Evolutionary conservation across 2,329 filamentous ascomycete species (phyloP).

Genomic region (Fusarium euwallaceae): DNA sequence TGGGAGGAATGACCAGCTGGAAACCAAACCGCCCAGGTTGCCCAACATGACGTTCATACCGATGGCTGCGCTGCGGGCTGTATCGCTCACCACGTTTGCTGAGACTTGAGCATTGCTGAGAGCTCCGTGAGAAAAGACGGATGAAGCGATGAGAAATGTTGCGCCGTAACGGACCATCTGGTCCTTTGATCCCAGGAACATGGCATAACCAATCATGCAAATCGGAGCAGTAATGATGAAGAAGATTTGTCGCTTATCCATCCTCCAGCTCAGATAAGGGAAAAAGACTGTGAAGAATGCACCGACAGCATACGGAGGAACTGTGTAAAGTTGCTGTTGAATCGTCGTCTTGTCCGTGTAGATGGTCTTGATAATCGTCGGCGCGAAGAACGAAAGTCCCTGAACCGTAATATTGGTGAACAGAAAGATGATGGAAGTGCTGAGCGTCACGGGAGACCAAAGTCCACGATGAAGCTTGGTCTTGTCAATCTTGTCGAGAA

Average conservation of each 20-base stretch:
- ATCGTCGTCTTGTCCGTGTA: conserved; percentile 70
- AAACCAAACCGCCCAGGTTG: conserved; percentile 75
- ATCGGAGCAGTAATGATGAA: conserved; percentile 71
- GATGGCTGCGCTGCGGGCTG: conserved; percentile 75
- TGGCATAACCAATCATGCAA: conserved; percentile 77
- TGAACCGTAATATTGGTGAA: conserved; percentile 80
- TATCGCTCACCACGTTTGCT: conserved; percentile 79
- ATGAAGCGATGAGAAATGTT: conserved; percentile 76
- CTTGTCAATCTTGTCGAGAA: conserved; percentile 70
- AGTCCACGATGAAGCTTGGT: conserved; percentile 72
- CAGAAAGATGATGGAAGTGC: conserved; percentile 70
- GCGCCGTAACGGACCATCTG: conserved; percentile 73
- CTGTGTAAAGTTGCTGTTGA: conserved; percentile 76
- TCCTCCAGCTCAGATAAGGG: conserved; percentile 71
- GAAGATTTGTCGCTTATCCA: conserved; percentile 71
- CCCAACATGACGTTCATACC: conserved; percentile 78
- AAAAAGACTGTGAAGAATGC: conserved; percentile 75
- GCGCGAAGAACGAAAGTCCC: conserved; percentile 78
- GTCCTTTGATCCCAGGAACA: conserved; percentile 72
- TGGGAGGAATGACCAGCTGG: conserved; percentile 74
- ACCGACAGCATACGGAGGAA: conserved; percentile 78
- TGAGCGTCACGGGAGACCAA: conserved; percentile 67
- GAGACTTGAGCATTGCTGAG: conserved; percentile 62
- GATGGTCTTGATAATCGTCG: conserved; percentile 78
- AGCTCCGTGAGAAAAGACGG: conserved; percentile 65